phyloP scores from a whole-genome alignment of 2,329 filamentous ascomycete genomes.

The Colletotrichum sp. region DNA sequence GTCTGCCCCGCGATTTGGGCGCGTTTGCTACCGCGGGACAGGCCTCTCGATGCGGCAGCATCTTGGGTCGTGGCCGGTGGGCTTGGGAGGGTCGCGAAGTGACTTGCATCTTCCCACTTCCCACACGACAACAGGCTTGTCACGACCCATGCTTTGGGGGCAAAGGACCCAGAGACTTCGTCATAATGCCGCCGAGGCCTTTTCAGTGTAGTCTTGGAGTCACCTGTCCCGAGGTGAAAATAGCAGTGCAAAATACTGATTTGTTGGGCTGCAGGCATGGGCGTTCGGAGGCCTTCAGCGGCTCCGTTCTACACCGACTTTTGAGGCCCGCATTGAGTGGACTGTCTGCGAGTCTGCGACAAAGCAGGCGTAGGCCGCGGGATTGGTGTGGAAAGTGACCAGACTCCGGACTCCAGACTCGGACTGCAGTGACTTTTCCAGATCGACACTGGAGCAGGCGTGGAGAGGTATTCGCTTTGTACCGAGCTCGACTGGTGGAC shows the following conservation, averaged over 20 bases:
- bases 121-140: constrained; percentile 4
- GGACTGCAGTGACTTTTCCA: constrained; percentile 1
- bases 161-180: constrained; percentile 2
- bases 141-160: not conserved
- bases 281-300: constrained; percentile 3
- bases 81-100: constrained; percentile 9
- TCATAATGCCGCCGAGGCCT: constrained; percentile 3
- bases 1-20: constrained; percentile 14
- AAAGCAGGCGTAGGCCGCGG: constrained; percentile 4
- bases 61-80: constrained; percentile 2
- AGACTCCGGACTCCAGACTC: constrained; percentile 6
- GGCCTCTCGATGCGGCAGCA: not conserved
- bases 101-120: constrained; percentile 21
- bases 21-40: not conserved
- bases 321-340: constrained; percentile 24
- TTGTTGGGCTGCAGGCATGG: constrained; percentile 20
- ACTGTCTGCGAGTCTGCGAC: constrained; percentile 18
- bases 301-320: constrained; percentile 24
- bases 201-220: not conserved
- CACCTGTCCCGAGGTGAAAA: not conserved
- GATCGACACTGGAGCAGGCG: not conserved
- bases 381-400: constrained; percentile 3
- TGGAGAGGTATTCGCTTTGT: constrained; percentile 1
- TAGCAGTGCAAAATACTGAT: constrained; percentile 1
- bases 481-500: not conserved